Evolutionary conservation across 495 filamentous ascomycete genomes (phyloP).

Genomic region (Podospora anserina): DNA sequence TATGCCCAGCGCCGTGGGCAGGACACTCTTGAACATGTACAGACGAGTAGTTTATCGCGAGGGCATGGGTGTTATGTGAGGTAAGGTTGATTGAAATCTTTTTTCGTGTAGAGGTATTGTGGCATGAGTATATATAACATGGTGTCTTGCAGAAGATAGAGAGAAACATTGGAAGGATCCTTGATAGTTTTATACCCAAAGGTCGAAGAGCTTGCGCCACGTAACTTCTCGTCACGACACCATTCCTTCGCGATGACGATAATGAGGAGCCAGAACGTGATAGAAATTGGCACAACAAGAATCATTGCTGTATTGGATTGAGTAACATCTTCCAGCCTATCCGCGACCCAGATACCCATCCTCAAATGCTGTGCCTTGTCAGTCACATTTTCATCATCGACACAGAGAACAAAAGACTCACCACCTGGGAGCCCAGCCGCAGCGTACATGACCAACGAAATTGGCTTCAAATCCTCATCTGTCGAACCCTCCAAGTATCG

Average conservation of each 20-base stretch:
- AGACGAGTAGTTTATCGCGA: too few species aligned
- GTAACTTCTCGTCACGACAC: background rate
- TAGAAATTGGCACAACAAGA: background rate
- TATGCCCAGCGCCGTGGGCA: too few species aligned
- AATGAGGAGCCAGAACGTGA: background rate
- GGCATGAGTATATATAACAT: too few species aligned
- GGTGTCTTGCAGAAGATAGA: too few species aligned
- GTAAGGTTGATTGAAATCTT: too few species aligned
- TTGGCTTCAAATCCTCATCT: constrained; percentile 53
- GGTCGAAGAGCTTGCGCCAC: background rate
- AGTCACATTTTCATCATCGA: constrained; percentile 1
- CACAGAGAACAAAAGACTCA: constrained; percentile 35
- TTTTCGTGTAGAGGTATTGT: too few species aligned
- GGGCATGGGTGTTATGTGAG: too few species aligned
- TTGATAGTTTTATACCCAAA: background rate
- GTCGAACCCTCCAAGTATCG: constrained; percentile 41
- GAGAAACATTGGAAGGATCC: background rate
- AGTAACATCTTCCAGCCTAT: background rate
- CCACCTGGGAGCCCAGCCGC: constrained; percentile 60
- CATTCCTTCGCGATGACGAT: background rate
- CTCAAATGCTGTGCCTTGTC: constrained; percentile 18
- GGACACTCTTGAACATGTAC: too few species aligned
- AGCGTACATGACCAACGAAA: constrained; percentile 65
- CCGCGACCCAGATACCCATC: constrained; percentile 18
- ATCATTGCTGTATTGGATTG: background rate